Evolutionary conservation across 345 rosid genomes (phyloP).

Genomic region (Gynandropsis gynandra): DNA sequence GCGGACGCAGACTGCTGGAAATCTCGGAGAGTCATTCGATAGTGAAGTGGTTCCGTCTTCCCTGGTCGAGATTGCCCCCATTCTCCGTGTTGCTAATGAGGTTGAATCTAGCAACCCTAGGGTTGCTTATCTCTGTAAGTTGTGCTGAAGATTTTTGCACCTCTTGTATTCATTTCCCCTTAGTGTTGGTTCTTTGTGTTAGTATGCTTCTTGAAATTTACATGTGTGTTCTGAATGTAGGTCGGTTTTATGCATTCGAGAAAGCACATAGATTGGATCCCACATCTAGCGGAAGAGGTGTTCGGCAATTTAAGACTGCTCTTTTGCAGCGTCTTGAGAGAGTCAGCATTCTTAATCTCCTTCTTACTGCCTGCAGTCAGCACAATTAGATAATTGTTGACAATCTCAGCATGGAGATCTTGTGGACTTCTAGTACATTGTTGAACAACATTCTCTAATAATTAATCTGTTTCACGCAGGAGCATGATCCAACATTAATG

Average conservation of each 20-base stretch:
- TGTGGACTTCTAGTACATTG: slow-evolving; percentile 4
- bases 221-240: slow-evolving; percentile 30
- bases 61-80: slow-evolving; percentile 88
- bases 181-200: slow-evolving; percentile 5
- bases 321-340: slow-evolving; percentile 97
- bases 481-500: slow-evolving; percentile 70
- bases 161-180: not conserved
- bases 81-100: slow-evolving; percentile 99
- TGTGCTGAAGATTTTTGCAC: not conserved
- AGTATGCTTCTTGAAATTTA: slow-evolving; percentile 1
- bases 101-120: slow-evolving; percentile 85
- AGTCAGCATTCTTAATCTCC: slow-evolving; percentile 33
- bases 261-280: slow-evolving; percentile 97
- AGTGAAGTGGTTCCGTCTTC: slow-evolving; percentile 99
- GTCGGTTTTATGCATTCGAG: slow-evolving; percentile 97
- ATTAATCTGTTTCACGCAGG: slow-evolving; percentile 33
- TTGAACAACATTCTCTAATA: not conserved
- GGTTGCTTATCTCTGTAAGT: slow-evolving; percentile 95
- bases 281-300: slow-evolving; percentile 96
- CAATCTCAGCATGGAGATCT: not conserved
- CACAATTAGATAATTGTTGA: slow-evolving; percentile 9
- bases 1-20: slow-evolving; percentile 92
- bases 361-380: slow-evolving; percentile 9
- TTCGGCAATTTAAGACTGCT: slow-evolving; percentile 97
- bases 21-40: slow-evolving; percentile 86